phyloP scores from a whole-genome alignment of 2,329 filamentous ascomycete genomes.

The Anthostomella pinea region DNA sequence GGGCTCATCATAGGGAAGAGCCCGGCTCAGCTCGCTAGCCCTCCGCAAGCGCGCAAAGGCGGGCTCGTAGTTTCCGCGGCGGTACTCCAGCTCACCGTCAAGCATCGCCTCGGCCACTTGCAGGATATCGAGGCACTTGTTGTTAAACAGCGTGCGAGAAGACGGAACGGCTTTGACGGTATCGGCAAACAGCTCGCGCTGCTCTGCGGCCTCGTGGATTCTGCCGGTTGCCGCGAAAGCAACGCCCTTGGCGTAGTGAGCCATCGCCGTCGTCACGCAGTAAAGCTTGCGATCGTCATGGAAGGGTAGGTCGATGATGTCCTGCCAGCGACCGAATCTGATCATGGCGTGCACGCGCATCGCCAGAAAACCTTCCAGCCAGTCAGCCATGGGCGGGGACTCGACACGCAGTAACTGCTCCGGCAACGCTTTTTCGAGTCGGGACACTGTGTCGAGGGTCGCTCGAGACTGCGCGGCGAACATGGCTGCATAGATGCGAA shows the following conservation, averaged over 20 bases:
- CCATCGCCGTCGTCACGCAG: slow-evolving; percentile 66
- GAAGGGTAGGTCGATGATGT: slow-evolving; percentile 55
- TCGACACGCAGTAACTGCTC: slow-evolving; percentile 61
- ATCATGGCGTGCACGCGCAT: slow-evolving; percentile 68
- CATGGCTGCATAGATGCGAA: slow-evolving; percentile 75
- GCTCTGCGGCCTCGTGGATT: slow-evolving; percentile 51
- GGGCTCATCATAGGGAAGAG: slow-evolving; percentile 67
- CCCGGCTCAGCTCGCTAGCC: slow-evolving; percentile 59
- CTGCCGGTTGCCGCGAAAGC: slow-evolving; percentile 59
- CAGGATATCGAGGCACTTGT: slow-evolving; percentile 62
- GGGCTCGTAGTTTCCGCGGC: slow-evolving; percentile 51
- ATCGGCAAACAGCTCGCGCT: slow-evolving; percentile 49
- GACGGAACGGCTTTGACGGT: slow-evolving; percentile 52
- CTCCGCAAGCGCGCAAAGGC: slow-evolving; percentile 59
- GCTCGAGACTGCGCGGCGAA: slow-evolving; percentile 64
- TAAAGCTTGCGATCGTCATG: slow-evolving; percentile 61
- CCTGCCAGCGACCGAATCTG: slow-evolving; percentile 70
- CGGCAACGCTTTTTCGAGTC: slow-evolving; percentile 61
- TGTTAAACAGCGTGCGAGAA: slow-evolving; percentile 67
- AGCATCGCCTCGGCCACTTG: slow-evolving; percentile 65
- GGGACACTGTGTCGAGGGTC: slow-evolving; percentile 57
- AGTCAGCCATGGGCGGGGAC: slow-evolving; percentile 74
- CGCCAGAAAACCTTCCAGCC: slow-evolving; percentile 68
- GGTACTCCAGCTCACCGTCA: slow-evolving; percentile 71
- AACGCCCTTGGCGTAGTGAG: slow-evolving; percentile 65